Evolutionary conservation across 306 rosid genomes (phyloP), one percentile per base, ranked within the genome.

Genomic region (Pterocarpus macrocarpus): DNA sequence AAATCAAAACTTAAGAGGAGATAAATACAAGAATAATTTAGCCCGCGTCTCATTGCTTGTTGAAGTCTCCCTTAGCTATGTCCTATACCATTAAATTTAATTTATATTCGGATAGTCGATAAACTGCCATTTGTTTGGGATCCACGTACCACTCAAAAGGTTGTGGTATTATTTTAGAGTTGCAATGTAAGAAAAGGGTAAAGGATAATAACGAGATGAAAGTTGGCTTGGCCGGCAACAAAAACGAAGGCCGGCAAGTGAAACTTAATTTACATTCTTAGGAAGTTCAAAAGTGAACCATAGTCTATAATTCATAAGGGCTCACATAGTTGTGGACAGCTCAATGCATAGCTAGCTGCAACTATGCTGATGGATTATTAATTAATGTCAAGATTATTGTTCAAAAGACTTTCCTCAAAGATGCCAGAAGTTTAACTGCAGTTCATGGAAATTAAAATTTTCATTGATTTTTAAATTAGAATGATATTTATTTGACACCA

Each of bases 191-290:
- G 1, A 68, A 77, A 69, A 9, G 3, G 49, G 33, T 44, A 57
- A 59, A 39, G 75, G n/a, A 79, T 55, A 44, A 41, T 4, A 44
- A 49, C 64, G 71, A 62, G 39, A 49, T 52, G 14, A 49, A 32
- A 62, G 39, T 50, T 4, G 67, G 75, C 39, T 5, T 11, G 73
- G 62, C 77, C 78, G 70, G 80, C 55, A 22, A 17, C 41, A 65
- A 43, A 41, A 65, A 47, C 7, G 6, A 65, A 16, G 45, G 85
- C 80, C 76, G 81, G 81, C 78, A 30, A 3, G 45, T 71, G 15
- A 47, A 61, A n/a, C 6, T 3, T 15, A 50, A 3, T 50, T 13
- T 16, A 50, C 57, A 47, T 50, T 50, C 47, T 2, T 52, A 34
- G 14, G 13, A 8, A 45, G 3, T 44, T 28, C 15, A 8, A n/a